phyloP scores from a whole-genome alignment of 2,329 filamentous ascomycete species.

The Colletotrichum ledebouriae region DNA sequence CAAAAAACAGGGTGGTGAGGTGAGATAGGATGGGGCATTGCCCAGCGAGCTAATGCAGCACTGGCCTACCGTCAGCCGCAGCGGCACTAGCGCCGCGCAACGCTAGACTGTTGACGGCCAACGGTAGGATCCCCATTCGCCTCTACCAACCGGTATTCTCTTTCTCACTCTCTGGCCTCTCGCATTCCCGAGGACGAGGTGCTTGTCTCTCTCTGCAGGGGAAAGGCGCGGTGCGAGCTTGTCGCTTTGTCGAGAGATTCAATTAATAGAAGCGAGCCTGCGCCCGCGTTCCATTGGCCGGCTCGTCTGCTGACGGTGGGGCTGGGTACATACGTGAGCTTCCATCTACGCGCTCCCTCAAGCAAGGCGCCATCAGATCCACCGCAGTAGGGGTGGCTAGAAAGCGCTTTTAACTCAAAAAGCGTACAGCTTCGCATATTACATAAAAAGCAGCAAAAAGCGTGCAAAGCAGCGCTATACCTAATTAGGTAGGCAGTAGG shows the following conservation, averaged over 20 bases:
- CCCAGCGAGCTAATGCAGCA: constrained; percentile 12
- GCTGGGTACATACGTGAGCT: constrained; percentile 1
- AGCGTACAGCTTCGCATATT: too few species aligned
- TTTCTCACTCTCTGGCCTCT: neutral
- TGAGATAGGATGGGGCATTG: constrained; percentile 13
- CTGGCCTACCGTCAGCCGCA: constrained; percentile 29
- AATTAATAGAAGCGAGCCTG: constrained; percentile 34
- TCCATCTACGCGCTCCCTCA: neutral
- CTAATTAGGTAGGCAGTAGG: too few species aligned
- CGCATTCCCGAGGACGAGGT: neutral
- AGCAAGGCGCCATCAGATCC: constrained; percentile 4
- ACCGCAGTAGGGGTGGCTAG: too few species aligned
- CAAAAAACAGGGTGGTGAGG: too few species aligned
- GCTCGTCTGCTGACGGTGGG: constrained; percentile 34
- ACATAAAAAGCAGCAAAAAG: too few species aligned
- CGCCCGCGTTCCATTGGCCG: constrained; percentile 28
- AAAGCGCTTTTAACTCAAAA: too few species aligned
- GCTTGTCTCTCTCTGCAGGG: constrained; percentile 31
- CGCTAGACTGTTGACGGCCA: constrained; percentile 28
- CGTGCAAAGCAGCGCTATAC: too few species aligned
- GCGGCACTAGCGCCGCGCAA: constrained; percentile 20
- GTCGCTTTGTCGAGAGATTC: constrained; percentile 24
- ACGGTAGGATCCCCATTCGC: neutral
- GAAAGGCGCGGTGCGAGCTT: constrained; percentile 7
- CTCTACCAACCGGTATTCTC: neutral